Evolutionary conservation across 352 stramenopile genomes (phyloP).

Genomic region (Blastocystis sp.): DNA sequence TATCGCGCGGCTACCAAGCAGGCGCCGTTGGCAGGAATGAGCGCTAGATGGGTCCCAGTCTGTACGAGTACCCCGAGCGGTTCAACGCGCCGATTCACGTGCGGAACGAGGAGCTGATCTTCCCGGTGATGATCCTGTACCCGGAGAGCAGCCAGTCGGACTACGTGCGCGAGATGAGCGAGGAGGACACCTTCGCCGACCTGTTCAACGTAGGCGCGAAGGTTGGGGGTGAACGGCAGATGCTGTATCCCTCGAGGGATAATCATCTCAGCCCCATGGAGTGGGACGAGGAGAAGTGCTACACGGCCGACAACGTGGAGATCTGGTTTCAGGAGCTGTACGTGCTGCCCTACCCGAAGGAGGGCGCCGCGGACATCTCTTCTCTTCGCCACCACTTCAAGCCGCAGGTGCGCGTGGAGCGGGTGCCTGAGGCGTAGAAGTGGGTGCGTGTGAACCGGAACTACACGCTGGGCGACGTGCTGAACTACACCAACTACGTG

Average conservation of each 20-base stretch:
- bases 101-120: conserved; percentile 38
- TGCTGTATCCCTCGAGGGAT: not conserved
- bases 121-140: conserved; percentile 37
- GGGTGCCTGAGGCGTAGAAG: not conserved
- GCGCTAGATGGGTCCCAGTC: not conserved
- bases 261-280: not conserved
- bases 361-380: not conserved
- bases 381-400: conserved; percentile 8
- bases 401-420: not conserved
- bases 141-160: conserved; percentile 32
- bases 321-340: conserved; percentile 19
- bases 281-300: conserved; percentile 47
- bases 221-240: not conserved
- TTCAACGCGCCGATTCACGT: conserved; percentile 19
- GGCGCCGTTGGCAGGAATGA: not conserved
- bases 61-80: conserved; percentile 32
- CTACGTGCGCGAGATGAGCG: conserved; percentile 4
- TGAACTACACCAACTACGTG: conserved; percentile 29
- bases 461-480: conserved; percentile 18
- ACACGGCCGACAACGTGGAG: conserved; percentile 30
- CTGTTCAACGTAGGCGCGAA: not conserved
- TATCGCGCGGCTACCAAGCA: not conserved
- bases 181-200: conserved; percentile 26
- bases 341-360: conserved; percentile 6
- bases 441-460: conserved; percentile 24